Evolutionary conservation across 495 filamentous ascomycete genomes (phyloP), one percentile per base, ranked within the genome.

Genomic region (Letharia lupina): DNA sequence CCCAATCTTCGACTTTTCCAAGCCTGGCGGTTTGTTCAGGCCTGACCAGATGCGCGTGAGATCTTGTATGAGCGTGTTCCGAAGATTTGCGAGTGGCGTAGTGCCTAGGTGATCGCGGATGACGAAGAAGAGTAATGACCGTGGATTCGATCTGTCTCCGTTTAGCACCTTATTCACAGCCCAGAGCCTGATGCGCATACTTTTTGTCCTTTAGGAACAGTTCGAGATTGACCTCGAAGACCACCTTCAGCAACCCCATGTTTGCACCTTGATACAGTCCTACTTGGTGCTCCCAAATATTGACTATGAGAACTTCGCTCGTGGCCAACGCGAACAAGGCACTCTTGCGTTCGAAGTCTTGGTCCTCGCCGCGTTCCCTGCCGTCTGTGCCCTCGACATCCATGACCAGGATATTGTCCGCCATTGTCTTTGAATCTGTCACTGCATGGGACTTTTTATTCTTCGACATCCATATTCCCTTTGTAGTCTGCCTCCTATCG

Each of bases 281-380:
- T 60, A 98, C 94, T 76, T 98, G 94, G 76, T 96, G 93, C 77
- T 98, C 94, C 94, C 94, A 98, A 67, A 98, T 93, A 71, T 98
- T 98, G 73, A 98, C 90, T 74, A 98, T 95, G 66, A 98, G 81
- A 61, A 98, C 94, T 80, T 98, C 94, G 77, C 93, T 97, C 37
- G 94, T 98, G 50, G 94, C 94, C 70, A 98, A 82, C 23, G 94
- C 94, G 75, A 98, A 98, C 23, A 98, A 83, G 41, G 94, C 94
- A 75, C 91, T 95, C 79, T 98, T 98, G 70, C 94, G 84, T 82
- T 98, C 94, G 74, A 98, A 98, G 74, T 98, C 94, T 77, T 98
- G 94, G 74, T 98, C 94, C 75, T 98, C 94, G 64, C 94, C 94
- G 71, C 94, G 82, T 79, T 98, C 94, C 68, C 94, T 86, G 61